These are phyloP conservation scores for Barnettozyma wickerhamii DNA, from an alignment of 805 yeast species.

Conservation along the genomic window DNA sequence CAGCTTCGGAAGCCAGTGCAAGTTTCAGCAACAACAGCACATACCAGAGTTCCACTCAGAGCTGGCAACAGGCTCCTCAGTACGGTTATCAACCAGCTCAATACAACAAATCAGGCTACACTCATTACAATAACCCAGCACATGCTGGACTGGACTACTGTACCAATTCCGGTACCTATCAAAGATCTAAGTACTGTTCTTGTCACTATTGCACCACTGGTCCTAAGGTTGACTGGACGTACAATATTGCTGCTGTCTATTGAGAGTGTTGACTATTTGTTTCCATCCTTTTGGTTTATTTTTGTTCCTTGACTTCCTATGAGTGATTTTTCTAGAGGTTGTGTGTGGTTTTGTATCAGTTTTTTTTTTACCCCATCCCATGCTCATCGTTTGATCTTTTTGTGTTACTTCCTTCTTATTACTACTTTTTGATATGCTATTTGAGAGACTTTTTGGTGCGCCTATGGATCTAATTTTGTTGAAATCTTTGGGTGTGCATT, in stretches of 20 bases:
- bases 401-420: neutral
- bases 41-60: too few species aligned
- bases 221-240: slow-evolving; percentile 22
- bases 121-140: slow-evolving; percentile 19
- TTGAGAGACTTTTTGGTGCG: too few species aligned
- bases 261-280: slow-evolving; percentile 5
- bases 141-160: slow-evolving; percentile 22
- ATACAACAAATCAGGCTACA: slow-evolving; percentile 6
- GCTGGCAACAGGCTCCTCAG: too few species aligned
- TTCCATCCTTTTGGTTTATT: neutral
- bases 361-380: neutral
- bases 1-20: slow-evolving; percentile 13
- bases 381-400: neutral
- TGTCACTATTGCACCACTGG: slow-evolving; percentile 23
- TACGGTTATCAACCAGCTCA: slow-evolving; percentile 9
- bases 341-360: too few species aligned
- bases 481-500: too few species aligned
- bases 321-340: too few species aligned
- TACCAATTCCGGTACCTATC: slow-evolving; percentile 22
- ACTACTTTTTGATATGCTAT: too few species aligned
- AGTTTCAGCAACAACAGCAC: slow-evolving; percentile 11
- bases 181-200: slow-evolving; percentile 18
- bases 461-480: too few species aligned
- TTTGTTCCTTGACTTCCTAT: too few species aligned
- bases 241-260: slow-evolving; percentile 16